These are phyloP conservation scores for Collybia sordida DNA, from an alignment of 768 basidiomycete genomes.

Conservation along the genomic window DNA sequence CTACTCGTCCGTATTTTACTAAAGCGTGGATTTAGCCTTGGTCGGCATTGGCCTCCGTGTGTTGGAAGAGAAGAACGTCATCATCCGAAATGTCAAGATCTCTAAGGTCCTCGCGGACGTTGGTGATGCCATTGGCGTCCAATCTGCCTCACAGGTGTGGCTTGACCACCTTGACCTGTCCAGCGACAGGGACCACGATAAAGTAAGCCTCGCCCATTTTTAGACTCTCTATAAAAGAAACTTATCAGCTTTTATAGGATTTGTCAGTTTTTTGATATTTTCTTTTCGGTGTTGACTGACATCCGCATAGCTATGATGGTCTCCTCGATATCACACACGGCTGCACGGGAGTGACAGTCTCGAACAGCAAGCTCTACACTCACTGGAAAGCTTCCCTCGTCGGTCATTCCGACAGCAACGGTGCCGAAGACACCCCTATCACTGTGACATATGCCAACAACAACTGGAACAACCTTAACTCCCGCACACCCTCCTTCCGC, in stretches of 20 bases:
- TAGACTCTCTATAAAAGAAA: neutral
- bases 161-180: slow-evolving; percentile 46
- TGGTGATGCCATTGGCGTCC: slow-evolving; percentile 47
- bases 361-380: slow-evolving; percentile 39
- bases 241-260: slow-evolving; percentile 14
- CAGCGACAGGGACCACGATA: slow-evolving; percentile 44
- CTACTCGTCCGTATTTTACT: neutral
- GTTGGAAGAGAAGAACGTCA: slow-evolving; percentile 40
- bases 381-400: slow-evolving; percentile 48
- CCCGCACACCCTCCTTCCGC: slow-evolving; percentile 45
- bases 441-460: slow-evolving; percentile 44
- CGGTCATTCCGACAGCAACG: slow-evolving; percentile 43
- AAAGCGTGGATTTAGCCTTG: slow-evolving; percentile 27
- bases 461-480: slow-evolving; percentile 42
- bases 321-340: slow-evolving; percentile 47
- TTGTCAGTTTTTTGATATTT: slow-evolving; percentile 21
- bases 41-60: slow-evolving; percentile 46
- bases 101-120: slow-evolving; percentile 44
- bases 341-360: slow-evolving; percentile 37
- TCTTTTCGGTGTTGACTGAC: neutral
- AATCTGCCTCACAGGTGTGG: slow-evolving; percentile 40
- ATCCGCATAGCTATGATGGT: slow-evolving; percentile 39
- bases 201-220: slow-evolving; percentile 21
- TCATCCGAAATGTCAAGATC: slow-evolving; percentile 49
- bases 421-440: slow-evolving; percentile 35